Evolutionary conservation across 345 rosid genomes (phyloP).

Genomic region (Salix caprea): DNA sequence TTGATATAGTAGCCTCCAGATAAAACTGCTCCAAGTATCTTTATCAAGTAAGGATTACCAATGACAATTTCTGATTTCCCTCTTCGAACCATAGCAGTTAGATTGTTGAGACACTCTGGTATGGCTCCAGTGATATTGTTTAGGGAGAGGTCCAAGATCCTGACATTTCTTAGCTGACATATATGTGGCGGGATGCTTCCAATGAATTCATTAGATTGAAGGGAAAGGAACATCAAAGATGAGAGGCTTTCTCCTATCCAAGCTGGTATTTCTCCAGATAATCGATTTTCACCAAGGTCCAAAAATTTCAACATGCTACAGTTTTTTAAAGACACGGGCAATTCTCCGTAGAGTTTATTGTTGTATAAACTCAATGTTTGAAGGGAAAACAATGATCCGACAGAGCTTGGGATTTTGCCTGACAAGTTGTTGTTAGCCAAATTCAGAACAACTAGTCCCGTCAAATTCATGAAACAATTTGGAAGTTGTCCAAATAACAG

Average conservation of each 20-base stretch:
- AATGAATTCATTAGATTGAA: conserved; percentile 16
- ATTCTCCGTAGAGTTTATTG: conserved; percentile 18
- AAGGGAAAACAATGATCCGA: conserved; percentile 5
- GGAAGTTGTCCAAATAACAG: conserved; percentile 8
- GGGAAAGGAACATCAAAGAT: conserved; percentile 10
- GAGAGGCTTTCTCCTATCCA: conserved; percentile 19
- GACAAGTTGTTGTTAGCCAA: conserved; percentile 18
- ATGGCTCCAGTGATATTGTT: conserved; percentile 14
- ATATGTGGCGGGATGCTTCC: conserved; percentile 13
- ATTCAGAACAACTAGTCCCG: conserved; percentile 6
- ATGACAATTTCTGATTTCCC: too few relatives aligned
- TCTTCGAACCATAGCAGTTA: conserved; percentile 5
- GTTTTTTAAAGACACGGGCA: conserved; percentile 12
- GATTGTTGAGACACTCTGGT: conserved; percentile 14
- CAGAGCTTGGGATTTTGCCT: conserved; percentile 18
- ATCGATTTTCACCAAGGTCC: conserved; percentile 17
- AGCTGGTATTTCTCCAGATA: conserved; percentile 19
- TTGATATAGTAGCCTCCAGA: neutral
- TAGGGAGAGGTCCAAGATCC: conserved; percentile 10
- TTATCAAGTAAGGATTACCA: neutral
- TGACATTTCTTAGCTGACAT: conserved; percentile 6
- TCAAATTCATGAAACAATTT: conserved; percentile 1
- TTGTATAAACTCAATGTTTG: conserved; percentile 15
- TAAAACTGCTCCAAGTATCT: neutral
- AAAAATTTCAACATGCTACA: conserved; percentile 5